These are phyloP conservation scores for Thoreauomyces humboldtii DNA, from an alignment of 192 early-diverging fungal species.

Conservation along the genomic window DNA sequence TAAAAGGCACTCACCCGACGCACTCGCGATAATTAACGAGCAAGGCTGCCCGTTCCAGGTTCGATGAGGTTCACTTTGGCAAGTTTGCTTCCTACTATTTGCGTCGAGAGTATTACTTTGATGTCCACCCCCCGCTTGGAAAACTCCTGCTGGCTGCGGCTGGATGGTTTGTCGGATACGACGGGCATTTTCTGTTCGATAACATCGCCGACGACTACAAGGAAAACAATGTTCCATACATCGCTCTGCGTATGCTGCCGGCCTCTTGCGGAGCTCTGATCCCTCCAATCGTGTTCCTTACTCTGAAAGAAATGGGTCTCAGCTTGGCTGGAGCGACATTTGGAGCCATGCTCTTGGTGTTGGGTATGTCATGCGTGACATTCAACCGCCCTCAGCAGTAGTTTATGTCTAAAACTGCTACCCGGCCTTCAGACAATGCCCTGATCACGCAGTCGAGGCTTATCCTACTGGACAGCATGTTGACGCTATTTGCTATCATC, in stretches of 20 bases:
- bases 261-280: conserved; percentile 76
- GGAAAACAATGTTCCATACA: conserved; percentile 83
- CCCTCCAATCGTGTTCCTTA: conserved; percentile 76
- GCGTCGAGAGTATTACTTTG: conserved; percentile 87
- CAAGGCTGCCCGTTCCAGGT: conserved; percentile 57
- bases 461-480: conserved; percentile 91
- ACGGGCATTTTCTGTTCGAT: conserved; percentile 92
- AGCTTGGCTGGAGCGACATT: conserved; percentile 70
- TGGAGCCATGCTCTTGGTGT: conserved; percentile 73
- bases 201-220: conserved; percentile 92
- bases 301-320: conserved; percentile 84
- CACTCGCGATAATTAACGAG: neutral
- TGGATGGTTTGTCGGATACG: conserved; percentile 85
- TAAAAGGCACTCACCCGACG: neutral
- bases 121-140: conserved; percentile 95
- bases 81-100: conserved; percentile 96
- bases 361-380: conserved; percentile 65
- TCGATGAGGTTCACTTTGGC: conserved; percentile 99
- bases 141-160: conserved; percentile 85
- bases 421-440: conserved; percentile 70
- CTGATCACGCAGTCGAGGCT: conserved; percentile 87
- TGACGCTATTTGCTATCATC: conserved; percentile 86
- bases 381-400: too few relatives aligned
- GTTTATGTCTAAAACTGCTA: too few relatives aligned
- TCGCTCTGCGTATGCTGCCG: conserved; percentile 75